Evolutionary conservation across 305 asterid genomes (phyloP), one percentile per base, ranked within the genome.

Genomic region (Fraxinus sp.): DNA sequence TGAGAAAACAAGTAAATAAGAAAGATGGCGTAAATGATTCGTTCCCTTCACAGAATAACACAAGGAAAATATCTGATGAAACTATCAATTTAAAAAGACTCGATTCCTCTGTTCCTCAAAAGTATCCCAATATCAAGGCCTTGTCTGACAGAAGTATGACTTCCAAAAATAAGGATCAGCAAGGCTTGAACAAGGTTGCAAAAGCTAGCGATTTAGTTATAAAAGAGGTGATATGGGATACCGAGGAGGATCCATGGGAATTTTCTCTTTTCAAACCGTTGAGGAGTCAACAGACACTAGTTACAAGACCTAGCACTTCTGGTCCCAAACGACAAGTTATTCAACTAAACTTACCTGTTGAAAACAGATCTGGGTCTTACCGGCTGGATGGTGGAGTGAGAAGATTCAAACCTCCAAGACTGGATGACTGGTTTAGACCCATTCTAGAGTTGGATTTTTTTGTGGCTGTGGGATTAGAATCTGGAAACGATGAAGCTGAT

Each of bases 371-470:
- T 80, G 91, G 92, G 35, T 79, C 85, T 81, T 83, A 86, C 85
- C 90, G 91, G 90, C 78, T 82, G 84, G 90, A 88, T 81, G 93
- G 90, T 78, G 88, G 86, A 80, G 87, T 84, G 52, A 91, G 90
- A 89, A 90, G 99, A 86, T 96, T 96, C 87, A 95, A 92, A 85
- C 88, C 91, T 82, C 94, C 94, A 72, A 92, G 92, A 83, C 95
- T 96, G 85, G 99, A 96, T 90, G 95, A 94, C 82, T 96, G 98
- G 98, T 92, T 86, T 86, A 94, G 86, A 81, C 93, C 94, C 86
- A 90, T 96, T 79, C 91, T 96, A 80, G 95, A 91, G 90, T 85
- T 91, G 84, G 94, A 96, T 88, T 96, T 90, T 87, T 94, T 94
- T 79, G 89, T 82, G 22, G 91, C 92, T 76, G 94, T 94, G 83